Evolutionary conservation across 108 stramenopile species (phyloP).

Genomic region (Fragilaria crotonensis): DNA sequence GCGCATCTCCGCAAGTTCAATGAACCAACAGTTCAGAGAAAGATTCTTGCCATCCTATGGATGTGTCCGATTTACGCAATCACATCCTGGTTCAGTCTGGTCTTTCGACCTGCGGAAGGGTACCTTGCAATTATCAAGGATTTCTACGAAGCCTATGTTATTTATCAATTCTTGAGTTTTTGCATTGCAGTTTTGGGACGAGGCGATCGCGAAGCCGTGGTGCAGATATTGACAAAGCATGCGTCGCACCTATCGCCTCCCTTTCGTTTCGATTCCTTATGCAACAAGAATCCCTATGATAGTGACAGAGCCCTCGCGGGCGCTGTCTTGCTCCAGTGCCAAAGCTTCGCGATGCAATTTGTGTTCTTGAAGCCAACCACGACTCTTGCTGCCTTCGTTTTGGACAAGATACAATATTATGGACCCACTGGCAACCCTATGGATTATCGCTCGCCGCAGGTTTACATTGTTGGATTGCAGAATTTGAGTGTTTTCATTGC

Average conservation of each 20-base stretch:
- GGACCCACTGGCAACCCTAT: slow-evolving; percentile 42
- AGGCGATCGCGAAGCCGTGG: slow-evolving; percentile 71
- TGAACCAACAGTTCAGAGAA: slow-evolving; percentile 83
- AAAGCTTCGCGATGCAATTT: slow-evolving; percentile 87
- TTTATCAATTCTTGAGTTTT: slow-evolving; percentile 85
- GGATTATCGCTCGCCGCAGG: slow-evolving; percentile 70
- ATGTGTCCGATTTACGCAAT: slow-evolving; percentile 82
- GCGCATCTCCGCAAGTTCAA: slow-evolving; percentile 72
- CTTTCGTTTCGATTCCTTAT: slow-evolving; percentile 29
- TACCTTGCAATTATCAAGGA: slow-evolving; percentile 87
- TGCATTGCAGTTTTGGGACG: slow-evolving; percentile 82
- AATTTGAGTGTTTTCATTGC: slow-evolving; percentile 84
- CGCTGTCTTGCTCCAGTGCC: slow-evolving; percentile 83
- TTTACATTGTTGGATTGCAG: slow-evolving; percentile 68
- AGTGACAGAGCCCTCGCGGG: slow-evolving; percentile 57
- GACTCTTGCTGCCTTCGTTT: slow-evolving; percentile 53
- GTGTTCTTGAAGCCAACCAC: slow-evolving; percentile 76
- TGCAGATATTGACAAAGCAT: slow-evolving; percentile 53
- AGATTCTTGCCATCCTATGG: slow-evolving; percentile 89
- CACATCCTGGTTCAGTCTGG: slow-evolving; percentile 81
- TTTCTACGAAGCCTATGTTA: slow-evolving; percentile 87
- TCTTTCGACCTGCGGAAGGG: slow-evolving; percentile 63
- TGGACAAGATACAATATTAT: slow-evolving; percentile 63
- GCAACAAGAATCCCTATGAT: slow-evolving; percentile 29
- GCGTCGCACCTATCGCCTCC: slow-evolving; percentile 64